Evolutionary conservation across 1,139 yeast genomes (phyloP).

Genomic region (Candida sp.): DNA sequence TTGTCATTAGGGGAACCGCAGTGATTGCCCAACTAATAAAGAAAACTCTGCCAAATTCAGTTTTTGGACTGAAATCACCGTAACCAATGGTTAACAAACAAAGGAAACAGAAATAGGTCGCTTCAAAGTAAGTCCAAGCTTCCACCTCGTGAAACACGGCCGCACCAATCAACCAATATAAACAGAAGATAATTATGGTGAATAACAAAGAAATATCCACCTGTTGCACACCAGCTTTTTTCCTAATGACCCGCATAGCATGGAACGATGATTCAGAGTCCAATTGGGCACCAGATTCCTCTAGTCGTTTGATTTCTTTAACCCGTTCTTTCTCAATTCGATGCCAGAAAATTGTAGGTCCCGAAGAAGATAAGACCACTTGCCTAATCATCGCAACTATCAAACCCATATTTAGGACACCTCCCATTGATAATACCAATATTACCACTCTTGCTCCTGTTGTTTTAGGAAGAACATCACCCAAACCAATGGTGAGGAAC

Average conservation of each 20-base stretch:
- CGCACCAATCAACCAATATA: constrained; percentile 74
- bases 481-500: constrained; percentile 74
- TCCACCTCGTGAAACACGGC: constrained; percentile 56
- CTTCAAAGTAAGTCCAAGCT: constrained; percentile 65
- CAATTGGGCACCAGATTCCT: constrained; percentile 14
- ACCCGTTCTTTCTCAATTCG: constrained; percentile 40
- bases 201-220: constrained; percentile 29
- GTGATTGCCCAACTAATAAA: constrained; percentile 77
- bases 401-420: constrained; percentile 70
- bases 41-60: constrained; percentile 66
- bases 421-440: constrained; percentile 62
- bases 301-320: constrained; percentile 13
- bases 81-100: constrained; percentile 82
- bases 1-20: constrained; percentile 87
- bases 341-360: constrained; percentile 66
- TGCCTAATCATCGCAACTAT: constrained; percentile 67
- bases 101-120: constrained; percentile 69
- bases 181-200: constrained; percentile 45
- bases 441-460: constrained; percentile 54
- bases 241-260: constrained; percentile 49
- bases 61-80: constrained; percentile 67
- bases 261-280: constrained; percentile 46
- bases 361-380: constrained; percentile 56
- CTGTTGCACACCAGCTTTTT: constrained; percentile 28
- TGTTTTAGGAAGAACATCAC: constrained; percentile 59